These are phyloP conservation scores for Pleurotus platypus DNA, from an alignment of 768 basidiomycete species.

Conservation along the genomic window DNA sequence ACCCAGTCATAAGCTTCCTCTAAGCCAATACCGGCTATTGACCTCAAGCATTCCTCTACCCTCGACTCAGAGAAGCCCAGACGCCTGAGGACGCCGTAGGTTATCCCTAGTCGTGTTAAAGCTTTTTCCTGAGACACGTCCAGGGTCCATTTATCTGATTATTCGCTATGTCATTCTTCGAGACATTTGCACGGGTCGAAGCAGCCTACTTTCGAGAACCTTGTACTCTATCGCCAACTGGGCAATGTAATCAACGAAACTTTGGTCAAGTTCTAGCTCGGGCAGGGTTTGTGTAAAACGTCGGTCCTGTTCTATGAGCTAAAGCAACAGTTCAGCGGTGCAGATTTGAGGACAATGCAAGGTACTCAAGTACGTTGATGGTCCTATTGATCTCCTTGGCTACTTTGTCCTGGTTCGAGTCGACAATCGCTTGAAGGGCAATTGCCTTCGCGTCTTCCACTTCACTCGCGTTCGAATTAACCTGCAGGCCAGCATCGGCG, in stretches of 20 bases:
- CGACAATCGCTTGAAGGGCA: slow-evolving; percentile 68
- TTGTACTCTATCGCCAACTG: slow-evolving; percentile 39
- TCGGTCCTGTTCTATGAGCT: slow-evolving; percentile 83
- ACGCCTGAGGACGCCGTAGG: slow-evolving; percentile 76
- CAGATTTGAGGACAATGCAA: too few relatives aligned
- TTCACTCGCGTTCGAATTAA: slow-evolving; percentile 22
- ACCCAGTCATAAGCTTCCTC: slow-evolving; percentile 95
- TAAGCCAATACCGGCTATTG: slow-evolving; percentile 65
- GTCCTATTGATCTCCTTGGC: slow-evolving; percentile 76
- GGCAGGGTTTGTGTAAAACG: slow-evolving; percentile 65
- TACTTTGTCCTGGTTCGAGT: slow-evolving; percentile 81
- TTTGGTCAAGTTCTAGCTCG: slow-evolving; percentile 57
- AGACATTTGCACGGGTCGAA: not conserved
- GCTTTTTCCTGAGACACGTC: slow-evolving; percentile 71
- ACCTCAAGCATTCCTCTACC: slow-evolving; percentile 67
- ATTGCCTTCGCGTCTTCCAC: slow-evolving; percentile 46
- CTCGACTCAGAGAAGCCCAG: slow-evolving; percentile 70
- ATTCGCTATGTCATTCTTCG: not conserved
- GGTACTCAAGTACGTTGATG: slow-evolving; percentile 51
- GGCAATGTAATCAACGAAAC: slow-evolving; percentile 57
- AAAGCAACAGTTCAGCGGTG: not conserved
- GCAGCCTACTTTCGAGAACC: slow-evolving; percentile 23
- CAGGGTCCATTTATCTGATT: slow-evolving; percentile 29
- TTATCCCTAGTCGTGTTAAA: slow-evolving; percentile 66
- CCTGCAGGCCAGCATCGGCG: slow-evolving; percentile 9